Conservation (phyloP, 148 eudicot species). For the Vaccinium darrowii region DNA sequence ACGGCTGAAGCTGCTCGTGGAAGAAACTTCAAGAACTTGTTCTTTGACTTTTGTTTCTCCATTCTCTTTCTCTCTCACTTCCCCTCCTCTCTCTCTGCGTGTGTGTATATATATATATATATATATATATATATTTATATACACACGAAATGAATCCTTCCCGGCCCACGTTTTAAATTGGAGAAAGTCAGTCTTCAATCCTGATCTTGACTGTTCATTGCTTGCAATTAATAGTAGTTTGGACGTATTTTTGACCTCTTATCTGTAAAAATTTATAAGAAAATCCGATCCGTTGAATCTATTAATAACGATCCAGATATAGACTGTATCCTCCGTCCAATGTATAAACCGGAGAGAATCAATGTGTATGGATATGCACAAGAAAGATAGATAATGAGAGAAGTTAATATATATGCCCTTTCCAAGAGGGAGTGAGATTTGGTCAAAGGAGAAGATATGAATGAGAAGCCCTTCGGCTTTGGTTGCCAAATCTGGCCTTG, state of each 20-base stretch:
- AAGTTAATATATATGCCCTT: neutral
- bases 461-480: neutral
- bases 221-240: too few species aligned
- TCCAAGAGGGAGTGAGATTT: neutral
- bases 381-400: neutral
- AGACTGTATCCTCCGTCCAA: too few species aligned
- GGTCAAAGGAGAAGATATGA: constrained; percentile 16
- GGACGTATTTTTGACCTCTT: too few species aligned
- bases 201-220: too few species aligned
- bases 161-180: too few species aligned
- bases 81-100: neutral
- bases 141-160: too few species aligned
- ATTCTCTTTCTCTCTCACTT: neutral
- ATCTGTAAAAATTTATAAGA: too few species aligned
- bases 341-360: too few species aligned
- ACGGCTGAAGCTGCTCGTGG: constrained; percentile 57
- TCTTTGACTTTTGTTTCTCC: constrained; percentile 36
- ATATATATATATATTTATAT: neutral
- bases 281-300: too few species aligned
- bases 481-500: neutral
- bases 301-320: too few species aligned
- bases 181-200: too few species aligned
- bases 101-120: neutral
- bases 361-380: too few species aligned
- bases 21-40: constrained; percentile 53